phyloP scores from a whole-genome alignment of 495 filamentous ascomycete genomes.

The Jackrogersella minutella region DNA sequence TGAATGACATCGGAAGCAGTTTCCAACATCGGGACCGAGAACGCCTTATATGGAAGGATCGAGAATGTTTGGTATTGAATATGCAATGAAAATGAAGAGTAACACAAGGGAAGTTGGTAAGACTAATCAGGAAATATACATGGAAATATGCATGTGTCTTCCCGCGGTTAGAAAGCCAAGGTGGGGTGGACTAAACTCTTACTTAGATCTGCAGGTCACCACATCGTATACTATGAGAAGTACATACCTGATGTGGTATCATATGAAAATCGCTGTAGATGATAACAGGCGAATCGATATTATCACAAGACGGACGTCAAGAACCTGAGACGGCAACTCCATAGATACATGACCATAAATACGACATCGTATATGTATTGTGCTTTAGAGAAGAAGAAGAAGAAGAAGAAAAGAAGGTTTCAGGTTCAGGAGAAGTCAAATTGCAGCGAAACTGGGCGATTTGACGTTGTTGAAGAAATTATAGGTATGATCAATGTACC shows the following conservation, averaged over 20 bases:
- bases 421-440: background rate
- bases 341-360: slow-evolving; percentile 17
- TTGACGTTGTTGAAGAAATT: background rate
- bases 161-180: slow-evolving; percentile 22
- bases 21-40: slow-evolving; percentile 13
- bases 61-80: background rate
- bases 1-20: background rate
- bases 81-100: slow-evolving; percentile 12
- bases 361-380: slow-evolving; percentile 30
- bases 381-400: slow-evolving; percentile 10
- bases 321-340: slow-evolving; percentile 15
- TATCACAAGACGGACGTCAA: slow-evolving; percentile 1
- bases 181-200: slow-evolving; percentile 14
- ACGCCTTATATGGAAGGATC: background rate
- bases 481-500: slow-evolving; percentile 10
- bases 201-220: slow-evolving; percentile 23
- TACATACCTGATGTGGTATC: background rate
- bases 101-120: slow-evolving; percentile 15
- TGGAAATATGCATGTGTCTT: background rate
- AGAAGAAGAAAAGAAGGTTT: background rate
- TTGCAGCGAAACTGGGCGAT: background rate
- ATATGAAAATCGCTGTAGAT: slow-evolving; percentile 24
- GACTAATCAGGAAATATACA: slow-evolving; percentile 24
- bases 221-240: background rate
- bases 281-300: slow-evolving; percentile 1